A percentile compares a stretch with the other conserved stretches of the same genome.
These are phyloP conservation scores for Blechomonas ayalai DNA, from an alignment of 208 protist species.

Conservation along the genomic window DNA sequence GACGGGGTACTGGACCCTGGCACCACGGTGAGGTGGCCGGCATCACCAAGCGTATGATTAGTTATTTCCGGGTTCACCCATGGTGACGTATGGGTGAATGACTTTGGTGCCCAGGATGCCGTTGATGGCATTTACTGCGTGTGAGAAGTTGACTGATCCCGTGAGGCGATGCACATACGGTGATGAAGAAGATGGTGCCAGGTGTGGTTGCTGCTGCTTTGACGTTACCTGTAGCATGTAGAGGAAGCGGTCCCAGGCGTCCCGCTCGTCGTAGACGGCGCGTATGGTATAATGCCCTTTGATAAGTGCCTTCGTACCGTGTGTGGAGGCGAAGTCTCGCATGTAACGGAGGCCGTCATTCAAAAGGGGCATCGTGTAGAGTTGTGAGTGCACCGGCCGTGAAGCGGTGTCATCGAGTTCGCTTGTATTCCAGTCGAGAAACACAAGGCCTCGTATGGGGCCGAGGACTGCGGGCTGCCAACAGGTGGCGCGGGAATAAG, in stretches of 20 bases:
- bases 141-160: conserved; percentile 23
- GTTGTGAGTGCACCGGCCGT: not conserved
- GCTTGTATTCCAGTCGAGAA: conserved; percentile 46
- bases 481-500: conserved; percentile 7
- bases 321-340: too few relatives aligned
- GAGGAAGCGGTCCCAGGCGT: conserved; percentile 4
- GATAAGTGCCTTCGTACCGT: conserved; percentile 20
- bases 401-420: conserved; percentile 5
- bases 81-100: too few relatives aligned
- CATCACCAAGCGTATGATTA: too few relatives aligned
- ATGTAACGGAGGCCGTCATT: conserved; percentile 8
- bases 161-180: conserved; percentile 14
- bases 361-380: conserved; percentile 6
- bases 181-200: not conserved
- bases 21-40: too few relatives aligned
- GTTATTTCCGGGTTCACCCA: too few relatives aligned
- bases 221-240: not conserved
- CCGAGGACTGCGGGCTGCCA: conserved; percentile 38
- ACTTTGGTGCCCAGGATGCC: conserved; percentile 6
- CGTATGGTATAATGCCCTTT: conserved; percentile 36
- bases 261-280: conserved; percentile 27
- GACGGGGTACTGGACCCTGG: too few relatives aligned
- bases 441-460: conserved; percentile 32
- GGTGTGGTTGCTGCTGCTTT: not conserved
- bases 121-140: conserved; percentile 11